Evolutionary conservation across 768 basidiomycete species (phyloP).

Genomic region (Psilocybe tampanensis): DNA sequence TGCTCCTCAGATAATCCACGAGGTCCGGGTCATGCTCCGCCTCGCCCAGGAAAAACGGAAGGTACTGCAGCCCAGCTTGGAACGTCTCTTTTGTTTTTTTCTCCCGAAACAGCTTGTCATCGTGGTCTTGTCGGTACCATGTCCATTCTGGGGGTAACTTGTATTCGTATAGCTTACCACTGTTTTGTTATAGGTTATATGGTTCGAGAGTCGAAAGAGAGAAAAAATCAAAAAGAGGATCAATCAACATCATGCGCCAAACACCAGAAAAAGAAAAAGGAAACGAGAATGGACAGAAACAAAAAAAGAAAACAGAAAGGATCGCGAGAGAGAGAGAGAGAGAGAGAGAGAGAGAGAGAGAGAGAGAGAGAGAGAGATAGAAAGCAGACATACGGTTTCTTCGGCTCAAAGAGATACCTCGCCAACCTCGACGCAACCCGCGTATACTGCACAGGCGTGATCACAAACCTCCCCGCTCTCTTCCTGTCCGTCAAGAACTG

Average conservation of each 20-base stretch:
- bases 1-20: conserved; percentile 17
- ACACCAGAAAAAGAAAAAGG: neutral
- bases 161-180: conserved; percentile 26
- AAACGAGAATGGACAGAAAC: neutral
- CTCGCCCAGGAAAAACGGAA: conserved; percentile 23
- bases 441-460: conserved; percentile 19
- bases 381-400: conserved; percentile 28
- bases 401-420: conserved; percentile 26
- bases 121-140: conserved; percentile 28
- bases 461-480: conserved; percentile 15
- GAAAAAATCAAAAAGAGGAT: neutral
- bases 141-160: conserved; percentile 27
- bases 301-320: neutral
- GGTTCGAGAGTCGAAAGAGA: too few relatives aligned
- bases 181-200: neutral
- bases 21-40: conserved; percentile 16
- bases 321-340: too few relatives aligned
- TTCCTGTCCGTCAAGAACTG: conserved; percentile 18
- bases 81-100: conserved; percentile 28
- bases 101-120: conserved; percentile 28
- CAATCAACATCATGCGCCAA: neutral
- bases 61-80: conserved; percentile 26
- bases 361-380: too few relatives aligned
- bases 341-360: too few relatives aligned
- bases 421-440: conserved; percentile 21